Evolutionary conservation across 225 moss, liverwort and hornwort genomes (phyloP), one percentile per base, ranked within the genome.

Genomic region (Neckera pumila): DNA sequence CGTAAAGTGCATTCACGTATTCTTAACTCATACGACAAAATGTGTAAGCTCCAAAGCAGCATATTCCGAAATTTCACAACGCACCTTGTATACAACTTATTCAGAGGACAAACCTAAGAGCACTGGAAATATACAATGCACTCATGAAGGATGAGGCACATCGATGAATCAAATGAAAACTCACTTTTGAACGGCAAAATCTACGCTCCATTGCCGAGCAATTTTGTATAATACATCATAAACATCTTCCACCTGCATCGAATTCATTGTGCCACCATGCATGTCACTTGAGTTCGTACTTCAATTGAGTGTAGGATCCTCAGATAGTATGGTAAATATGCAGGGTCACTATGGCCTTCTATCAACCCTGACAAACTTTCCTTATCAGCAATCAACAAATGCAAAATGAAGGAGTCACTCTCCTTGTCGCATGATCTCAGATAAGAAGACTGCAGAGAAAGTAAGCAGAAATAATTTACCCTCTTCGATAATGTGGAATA

Each of bases 111-210:
- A 70, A 67, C 36, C 76, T 76, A 40, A 76, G 81, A 79, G 71
- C 80, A 76, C 84, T 83, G 45, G 33, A 56, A 30, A 76, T 33
- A 69, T 59, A 49, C 49, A 82, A 61, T 60, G 53, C 26, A 73
- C 45, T n/a, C 40, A 69, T 65, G 21, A 72, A 65, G 53, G 57
- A n/a, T 77, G 66, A 77, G n/a, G 72, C 77, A 77, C 36, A 59
- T 80, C n/a, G 36, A 80, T 53, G 81, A 40, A 38, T 84, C 40
- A 66, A 77, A 90, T 45, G 56, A 76, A 53, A 58, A 87, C 92
- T 91, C 87, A 94, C 94, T 94, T 92, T 86, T 89, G 83, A 80
- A 91, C 94, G 70, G 88, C 92, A 89, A 92, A 94, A 73, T 90
- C 91, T 59, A 94, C 91, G 87, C 90, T 94, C 94, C 94, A 92